Percentiles rank a stretch among this genome's conserved stretches.
Conservation (phyloP, 2,329 filamentous ascomycete species). For the Neopestalotiopsis sp. region DNA sequence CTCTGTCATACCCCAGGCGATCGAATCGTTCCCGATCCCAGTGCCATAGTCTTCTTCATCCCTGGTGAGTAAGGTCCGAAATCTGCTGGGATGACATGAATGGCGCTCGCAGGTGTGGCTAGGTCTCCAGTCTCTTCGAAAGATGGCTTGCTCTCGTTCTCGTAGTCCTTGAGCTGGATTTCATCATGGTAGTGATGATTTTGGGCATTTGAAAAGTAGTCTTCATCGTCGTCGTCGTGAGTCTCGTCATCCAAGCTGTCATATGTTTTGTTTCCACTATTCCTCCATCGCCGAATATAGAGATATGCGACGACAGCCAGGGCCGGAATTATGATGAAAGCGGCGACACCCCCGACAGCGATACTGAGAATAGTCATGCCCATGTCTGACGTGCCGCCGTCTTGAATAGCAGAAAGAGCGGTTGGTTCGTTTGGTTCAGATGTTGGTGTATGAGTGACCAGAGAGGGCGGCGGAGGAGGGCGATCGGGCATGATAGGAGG, state of each 20-base stretch:
- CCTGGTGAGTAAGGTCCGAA: not conserved
- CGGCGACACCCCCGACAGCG: not conserved
- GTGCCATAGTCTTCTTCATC: not conserved
- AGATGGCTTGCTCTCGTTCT: constrained; percentile 6
- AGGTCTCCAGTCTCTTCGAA: not conserved
- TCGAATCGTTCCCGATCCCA: not conserved
- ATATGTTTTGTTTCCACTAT: not conserved
- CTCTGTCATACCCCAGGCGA: not conserved
- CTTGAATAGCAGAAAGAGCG: not conserved
- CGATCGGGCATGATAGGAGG: not conserved
- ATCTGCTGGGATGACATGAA: constrained; percentile 3
- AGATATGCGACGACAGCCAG: constrained; percentile 3
- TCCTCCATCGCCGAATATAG: constrained; percentile 8
- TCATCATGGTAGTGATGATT: constrained; percentile 2
- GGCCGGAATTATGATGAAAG: constrained; percentile 7
- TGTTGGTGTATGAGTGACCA: constrained; percentile 3
- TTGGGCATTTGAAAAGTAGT: not conserved
- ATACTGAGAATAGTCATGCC: constrained; percentile 1
- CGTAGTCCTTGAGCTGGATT: constrained; percentile 13
- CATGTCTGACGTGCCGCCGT: not conserved
- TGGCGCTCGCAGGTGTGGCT: not conserved
- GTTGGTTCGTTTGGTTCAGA: not conserved
- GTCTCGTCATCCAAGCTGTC: not conserved
- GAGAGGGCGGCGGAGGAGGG: not conserved
- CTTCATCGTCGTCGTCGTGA: not conserved